A percentile compares a stretch with the other conserved stretches of the same genome.
Evolutionary conservation across 176 grass and related monocot species (phyloP).

Genomic region (Elymus sibiricus): DNA sequence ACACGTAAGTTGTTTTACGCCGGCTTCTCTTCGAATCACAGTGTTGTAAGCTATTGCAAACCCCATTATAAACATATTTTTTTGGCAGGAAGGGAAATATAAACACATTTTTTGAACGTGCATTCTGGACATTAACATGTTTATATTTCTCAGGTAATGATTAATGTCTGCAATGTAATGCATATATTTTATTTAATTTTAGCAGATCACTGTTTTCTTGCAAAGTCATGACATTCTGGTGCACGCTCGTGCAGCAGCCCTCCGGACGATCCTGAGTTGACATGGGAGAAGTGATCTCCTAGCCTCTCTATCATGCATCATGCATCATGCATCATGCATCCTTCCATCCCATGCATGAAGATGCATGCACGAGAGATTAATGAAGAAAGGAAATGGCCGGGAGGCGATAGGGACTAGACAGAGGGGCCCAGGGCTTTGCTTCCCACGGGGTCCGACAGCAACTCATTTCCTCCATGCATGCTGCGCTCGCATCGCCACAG

Average conservation of each 20-base stretch:
- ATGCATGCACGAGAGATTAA: background rate
- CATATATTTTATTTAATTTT: background rate
- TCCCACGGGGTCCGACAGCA: slow-evolving; percentile 8
- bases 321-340: background rate
- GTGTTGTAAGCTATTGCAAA: no score
- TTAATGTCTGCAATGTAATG: background rate
- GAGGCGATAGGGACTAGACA: slow-evolving; percentile 6
- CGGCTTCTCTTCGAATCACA: no score
- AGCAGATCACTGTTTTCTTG: background rate
- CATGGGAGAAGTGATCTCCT: no score
- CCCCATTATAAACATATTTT: no score
- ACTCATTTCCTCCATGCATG: background rate
- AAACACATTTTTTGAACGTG: no score
- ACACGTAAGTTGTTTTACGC: no score
- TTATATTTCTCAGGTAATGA: no score
- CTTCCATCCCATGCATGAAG: no score
- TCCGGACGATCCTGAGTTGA: background rate
- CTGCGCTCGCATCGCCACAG: background rate
- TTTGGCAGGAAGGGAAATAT: no score
- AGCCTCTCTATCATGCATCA: background rate
- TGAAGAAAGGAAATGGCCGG: background rate
- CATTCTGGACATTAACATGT: no score
- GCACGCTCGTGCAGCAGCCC: background rate
- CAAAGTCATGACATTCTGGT: background rate
- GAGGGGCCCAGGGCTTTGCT: background rate